Evolutionary conservation across 192 early-diverging fungal genomes (phyloP), one percentile per base, ranked within the genome.

Genomic region (Linnemannia elongata): DNA sequence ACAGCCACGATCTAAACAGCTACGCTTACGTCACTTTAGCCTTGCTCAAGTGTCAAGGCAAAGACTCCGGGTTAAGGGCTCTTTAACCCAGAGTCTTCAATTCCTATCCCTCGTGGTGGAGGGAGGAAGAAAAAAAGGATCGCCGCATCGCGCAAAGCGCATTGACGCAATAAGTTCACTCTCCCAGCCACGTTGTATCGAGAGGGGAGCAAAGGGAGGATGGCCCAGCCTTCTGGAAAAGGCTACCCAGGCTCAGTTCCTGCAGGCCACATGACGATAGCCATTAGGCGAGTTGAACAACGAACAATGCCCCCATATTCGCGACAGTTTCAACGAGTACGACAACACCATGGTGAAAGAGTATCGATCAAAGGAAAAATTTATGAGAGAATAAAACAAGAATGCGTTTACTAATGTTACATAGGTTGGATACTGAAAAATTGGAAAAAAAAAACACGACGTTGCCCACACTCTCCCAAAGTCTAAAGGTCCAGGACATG

Each of bases 401-500:
- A 52, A 52, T 52, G 49, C 4, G 49, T 18, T 52, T 17, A 52
- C 18, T 52, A 20, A 52, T 22, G 18, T 52, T 52, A 52, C 49
- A 52, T 45, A 33, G 27, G 33, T 10, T 27, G 66, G 27, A 68
- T 68, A 27, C n/a, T 68, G 27, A 30, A 68, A 68, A 9, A 17
- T 18, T 52, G 49, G 5, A 52, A 52, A 22, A 52, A 74, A 74
- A 42, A 42, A 20, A 74, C 15, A 47, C 10, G 39, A 44, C 13
- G 49, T 52, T 15, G 5, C 0, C 20, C 18, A 2, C 17, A 17
- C 22, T 47, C 45, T 12, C 33, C 13, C 4, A 6, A 24, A 27
- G 35, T 75, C 42, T 42, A 72, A 52, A 55, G 30, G 9, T 66
- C 22, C 68, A 92, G 55, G 55, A 95, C 87, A 84, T 97, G 96